Base-by-base conservation (phyloP, 2,329 filamentous ascomycete species). In the Colletotrichum sp. region DNA sequence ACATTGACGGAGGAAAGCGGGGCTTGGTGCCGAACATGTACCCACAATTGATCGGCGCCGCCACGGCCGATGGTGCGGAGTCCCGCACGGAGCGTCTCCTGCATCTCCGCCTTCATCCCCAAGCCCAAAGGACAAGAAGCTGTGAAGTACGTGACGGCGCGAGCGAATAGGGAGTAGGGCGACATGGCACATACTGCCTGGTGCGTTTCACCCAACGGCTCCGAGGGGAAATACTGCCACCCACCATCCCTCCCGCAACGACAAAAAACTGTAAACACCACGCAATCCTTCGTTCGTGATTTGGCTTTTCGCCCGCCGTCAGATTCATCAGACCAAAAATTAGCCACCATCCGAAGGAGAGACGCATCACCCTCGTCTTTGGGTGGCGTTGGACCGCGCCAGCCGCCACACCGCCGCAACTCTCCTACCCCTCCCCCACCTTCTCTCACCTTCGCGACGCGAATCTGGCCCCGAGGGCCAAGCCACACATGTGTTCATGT, bases 401-500 rank as follows among this genome's bases (percentile, higher is more conserved):
- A 38, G 16, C 64, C 70, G n/a, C 43, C 55, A 34, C 30, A 55
- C 52, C 21, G 30, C 60, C 69, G 38, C 60, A 21, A 38, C 48
- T 52, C 32, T 30, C 48, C 24, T 16, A 24, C 21, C 24, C 18
- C 8, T 15, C 48, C 69, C 32, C 32, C 6, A 15, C 13, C 56
- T 62, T 5, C 24, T 26, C 15, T 38, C 16, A 12, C 58, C 32
- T 58, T 73, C 71, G 71, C 71, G 71, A 70, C 71, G 71, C 71
- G 71, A 73, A 67, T 18, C 34, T 62, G 38, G 8, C 48, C 66
- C 71, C 66, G 34, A 58, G 58, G 10, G 26, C 21, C 24, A 21
- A 70, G 58, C 66, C 71, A 73, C 43, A 70, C 58, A 65, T 65
- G 32, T 64, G 43, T 61, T 66, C 56, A 73, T 48, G 66, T 73